These are phyloP conservation scores for Dalechampia spathulata DNA, from an alignment of 441 rosid genomes.

Conservation along the genomic window DNA sequence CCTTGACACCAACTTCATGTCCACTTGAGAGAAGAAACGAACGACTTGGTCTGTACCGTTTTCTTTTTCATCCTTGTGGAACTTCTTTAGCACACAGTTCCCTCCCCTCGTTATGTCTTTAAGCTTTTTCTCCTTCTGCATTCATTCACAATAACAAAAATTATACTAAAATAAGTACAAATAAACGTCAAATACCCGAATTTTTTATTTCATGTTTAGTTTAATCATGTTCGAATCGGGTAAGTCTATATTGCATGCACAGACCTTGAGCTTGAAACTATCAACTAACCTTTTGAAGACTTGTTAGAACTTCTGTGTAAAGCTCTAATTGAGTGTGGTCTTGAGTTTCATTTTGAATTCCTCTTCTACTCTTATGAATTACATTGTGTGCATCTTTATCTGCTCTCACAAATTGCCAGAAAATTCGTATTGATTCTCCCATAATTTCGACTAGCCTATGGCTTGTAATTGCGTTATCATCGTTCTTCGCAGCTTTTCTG, in stretches of 20 bases:
- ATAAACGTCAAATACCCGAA: no score
- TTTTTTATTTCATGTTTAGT: no score
- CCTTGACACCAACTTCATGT: conserved; percentile 76
- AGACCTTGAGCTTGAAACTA: no score
- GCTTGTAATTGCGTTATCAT: conserved; percentile 37
- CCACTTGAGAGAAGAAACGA: conserved; percentile 76
- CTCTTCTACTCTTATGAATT: conserved; percentile 33
- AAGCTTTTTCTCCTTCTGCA: conserved; percentile 81
- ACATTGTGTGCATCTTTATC: conserved; percentile 49
- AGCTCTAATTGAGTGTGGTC: conserved; percentile 44
- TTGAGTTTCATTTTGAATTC: conserved; percentile 49
- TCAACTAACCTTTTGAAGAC: conserved; percentile 58
- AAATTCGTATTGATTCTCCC: conserved; percentile 82
- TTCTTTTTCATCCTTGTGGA: conserved; percentile 42
- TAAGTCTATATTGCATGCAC: no score
- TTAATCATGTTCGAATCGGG: no score
- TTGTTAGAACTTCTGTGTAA: conserved; percentile 37
- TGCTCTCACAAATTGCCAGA: conserved; percentile 71
- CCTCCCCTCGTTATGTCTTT: conserved; percentile 60
- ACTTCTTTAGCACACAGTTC: conserved; percentile 60
- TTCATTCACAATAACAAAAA: no score
- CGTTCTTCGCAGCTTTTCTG: conserved; percentile 32
- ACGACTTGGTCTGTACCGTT: conserved; percentile 51
- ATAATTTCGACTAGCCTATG: conserved; percentile 63
- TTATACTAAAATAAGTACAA: no score